Base-by-base conservation (phyloP, 805 yeast species). In the Candida awuae region DNA sequence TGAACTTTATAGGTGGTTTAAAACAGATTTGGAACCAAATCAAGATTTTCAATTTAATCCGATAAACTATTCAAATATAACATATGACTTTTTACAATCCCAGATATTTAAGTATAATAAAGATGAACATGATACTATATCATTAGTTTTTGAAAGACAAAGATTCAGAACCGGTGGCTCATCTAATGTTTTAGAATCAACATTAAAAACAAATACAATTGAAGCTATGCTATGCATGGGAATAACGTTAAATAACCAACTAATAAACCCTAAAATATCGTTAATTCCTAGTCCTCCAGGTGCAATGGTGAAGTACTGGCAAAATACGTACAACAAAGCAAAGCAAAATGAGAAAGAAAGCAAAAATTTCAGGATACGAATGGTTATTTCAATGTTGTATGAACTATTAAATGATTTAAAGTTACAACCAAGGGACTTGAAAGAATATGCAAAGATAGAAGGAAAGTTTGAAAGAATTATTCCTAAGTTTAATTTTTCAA, bases 121-220 rank as follows among this genome's bases (percentile, higher is more conserved):
- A 6, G 26, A 23, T 7, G 17, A 21, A 0, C n/a, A n/a, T n/a
- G 70, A 75, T 0, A 68, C 68, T 41, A 51, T 66, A 7, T 32
- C 42, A 3, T 62, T 73, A 3, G 49, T 77, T 9, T 57, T 78
- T 3, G 85, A 79, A 48, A 51, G 75, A 41, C 85, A 79, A 52
- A 50, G 84, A 29, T 61, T 70, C 29, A 61, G 84, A 35, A 64
- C 75, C 0, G 57, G 56, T 45, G 71, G 79, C 0, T 59, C 70
- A 2, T 59, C 63, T 9, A 55, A 53, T 14, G 68, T 78, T 1
- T 58, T 73, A 5, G 80, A 76, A 39, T 66, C 68, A 39, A 67
- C 77, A 3, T 51, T 77, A 21, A 65, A 68, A 36, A 68, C 74
- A 4, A 77, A 75, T 39, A 63, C 75, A 17, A 49, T 78, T 25